These are phyloP conservation scores for Alternaria arborescens DNA, from an alignment of 2,329 filamentous ascomycete genomes.

Conservation along the genomic window DNA sequence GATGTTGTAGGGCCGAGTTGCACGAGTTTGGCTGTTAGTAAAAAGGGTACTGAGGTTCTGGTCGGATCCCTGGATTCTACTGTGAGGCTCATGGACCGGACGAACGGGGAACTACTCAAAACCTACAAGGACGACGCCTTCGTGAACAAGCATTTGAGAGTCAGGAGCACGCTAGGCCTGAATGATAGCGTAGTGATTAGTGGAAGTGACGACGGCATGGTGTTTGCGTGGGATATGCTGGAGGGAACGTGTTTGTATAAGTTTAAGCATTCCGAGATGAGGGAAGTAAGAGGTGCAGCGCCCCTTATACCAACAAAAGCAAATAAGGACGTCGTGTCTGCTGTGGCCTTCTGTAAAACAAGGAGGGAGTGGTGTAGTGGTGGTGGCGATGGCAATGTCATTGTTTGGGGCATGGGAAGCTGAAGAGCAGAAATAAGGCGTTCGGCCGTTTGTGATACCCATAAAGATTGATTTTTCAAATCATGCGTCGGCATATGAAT, in stretches of 20 bases:
- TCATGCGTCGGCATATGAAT: not conserved
- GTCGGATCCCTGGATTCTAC: conserved; percentile 79
- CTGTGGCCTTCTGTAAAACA: conserved; percentile 57
- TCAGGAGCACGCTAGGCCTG: conserved; percentile 77
- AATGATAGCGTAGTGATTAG: conserved; percentile 80
- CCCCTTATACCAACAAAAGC: conserved; percentile 43
- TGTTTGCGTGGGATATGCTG: conserved; percentile 86
- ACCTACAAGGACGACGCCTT: conserved; percentile 68
- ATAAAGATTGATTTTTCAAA: not conserved
- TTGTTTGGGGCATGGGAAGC: conserved; percentile 44
- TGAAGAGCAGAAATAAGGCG: not conserved
- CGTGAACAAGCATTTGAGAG: conserved; percentile 74
- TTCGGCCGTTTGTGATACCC: conserved; percentile 10
- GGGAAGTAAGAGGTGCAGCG: conserved; percentile 31
- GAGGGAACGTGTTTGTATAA: conserved; percentile 73
- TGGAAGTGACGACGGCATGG: conserved; percentile 78
- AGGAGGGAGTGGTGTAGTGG: conserved; percentile 60
- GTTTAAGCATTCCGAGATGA: conserved; percentile 58
- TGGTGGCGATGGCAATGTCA: conserved; percentile 57
- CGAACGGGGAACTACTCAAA: conserved; percentile 75
- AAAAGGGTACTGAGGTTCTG: conserved; percentile 77
- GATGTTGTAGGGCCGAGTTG: conserved; percentile 62
- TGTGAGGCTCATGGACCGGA: conserved; percentile 81
- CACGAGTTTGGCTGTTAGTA: conserved; percentile 76
- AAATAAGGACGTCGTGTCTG: conserved; percentile 58